Evolutionary conservation across 441 rosid genomes (phyloP).

Genomic region (Gossypium davidsonii): DNA sequence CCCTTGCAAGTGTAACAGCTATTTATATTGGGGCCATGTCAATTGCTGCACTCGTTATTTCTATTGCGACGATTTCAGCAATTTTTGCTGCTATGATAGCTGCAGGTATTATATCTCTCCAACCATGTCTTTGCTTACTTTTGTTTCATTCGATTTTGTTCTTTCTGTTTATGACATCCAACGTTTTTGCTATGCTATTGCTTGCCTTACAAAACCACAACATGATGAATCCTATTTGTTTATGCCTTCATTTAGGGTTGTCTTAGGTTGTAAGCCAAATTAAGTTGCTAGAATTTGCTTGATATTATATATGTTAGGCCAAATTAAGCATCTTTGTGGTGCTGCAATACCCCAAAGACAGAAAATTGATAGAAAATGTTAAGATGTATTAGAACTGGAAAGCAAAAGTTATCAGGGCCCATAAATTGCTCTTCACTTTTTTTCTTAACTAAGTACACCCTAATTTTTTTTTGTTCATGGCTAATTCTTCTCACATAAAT

Average conservation of each 20-base stretch:
- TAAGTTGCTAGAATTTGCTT: background rate
- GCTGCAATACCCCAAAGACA: background rate
- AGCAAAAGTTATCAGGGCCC: background rate
- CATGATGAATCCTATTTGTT: background rate
- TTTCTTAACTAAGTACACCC: too few species aligned
- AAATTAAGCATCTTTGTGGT: background rate
- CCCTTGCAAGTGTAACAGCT: slow-evolving; percentile 60
- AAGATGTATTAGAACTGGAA: background rate
- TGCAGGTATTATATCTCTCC: slow-evolving; percentile 41
- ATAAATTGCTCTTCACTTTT: background rate
- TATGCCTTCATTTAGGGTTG: background rate
- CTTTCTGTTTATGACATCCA: background rate
- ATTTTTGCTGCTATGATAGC: slow-evolving; percentile 54
- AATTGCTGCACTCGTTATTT: slow-evolving; percentile 61
- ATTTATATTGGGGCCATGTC: slow-evolving; percentile 74
- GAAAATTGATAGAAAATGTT: background rate
- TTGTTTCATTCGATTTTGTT: too few species aligned
- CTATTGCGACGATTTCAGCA: slow-evolving; percentile 59
- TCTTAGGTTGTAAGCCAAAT: background rate
- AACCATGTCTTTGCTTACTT: background rate
- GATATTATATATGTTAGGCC: background rate
- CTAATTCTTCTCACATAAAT: background rate
- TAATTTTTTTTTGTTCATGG: too few species aligned
- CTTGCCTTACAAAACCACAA: background rate
- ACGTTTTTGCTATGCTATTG: background rate